These are phyloP conservation scores for Periconia digitata DNA, from an alignment of 2,329 filamentous ascomycete genomes.

Conservation along the genomic window DNA sequence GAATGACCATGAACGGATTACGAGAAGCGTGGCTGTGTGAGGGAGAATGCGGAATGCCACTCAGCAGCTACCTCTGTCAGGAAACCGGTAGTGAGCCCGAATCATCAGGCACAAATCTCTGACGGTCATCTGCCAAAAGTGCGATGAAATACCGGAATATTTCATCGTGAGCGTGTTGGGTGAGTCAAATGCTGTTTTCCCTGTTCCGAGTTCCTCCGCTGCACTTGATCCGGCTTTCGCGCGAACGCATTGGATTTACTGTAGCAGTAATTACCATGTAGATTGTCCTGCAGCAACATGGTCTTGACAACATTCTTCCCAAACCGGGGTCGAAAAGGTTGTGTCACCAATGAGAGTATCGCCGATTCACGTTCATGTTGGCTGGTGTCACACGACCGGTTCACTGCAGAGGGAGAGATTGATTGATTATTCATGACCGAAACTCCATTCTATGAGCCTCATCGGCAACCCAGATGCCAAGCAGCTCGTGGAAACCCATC, in stretches of 20 bases:
- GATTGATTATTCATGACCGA: background rate
- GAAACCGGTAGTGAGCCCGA: slow-evolving; percentile 15
- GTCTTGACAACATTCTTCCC: background rate
- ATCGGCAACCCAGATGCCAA: background rate
- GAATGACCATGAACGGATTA: slow-evolving; percentile 27
- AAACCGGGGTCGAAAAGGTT: too few species aligned
- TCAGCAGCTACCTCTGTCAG: slow-evolving; percentile 18
- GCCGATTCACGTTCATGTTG: too few species aligned
- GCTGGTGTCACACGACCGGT: background rate
- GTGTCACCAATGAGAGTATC: too few species aligned
- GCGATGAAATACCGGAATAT: slow-evolving; percentile 21
- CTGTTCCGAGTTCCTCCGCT: slow-evolving; percentile 26
- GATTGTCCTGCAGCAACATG: background rate
- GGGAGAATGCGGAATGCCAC: slow-evolving; percentile 30
- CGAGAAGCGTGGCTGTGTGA: slow-evolving; percentile 34
- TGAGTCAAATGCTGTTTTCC: slow-evolving; percentile 21
- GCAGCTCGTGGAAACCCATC: background rate
- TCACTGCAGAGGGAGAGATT: background rate
- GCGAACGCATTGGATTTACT: too few species aligned
- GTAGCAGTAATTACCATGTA: too few species aligned
- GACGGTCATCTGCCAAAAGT: slow-evolving; percentile 33
- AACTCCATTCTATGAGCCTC: background rate
- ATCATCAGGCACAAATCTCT: slow-evolving; percentile 24
- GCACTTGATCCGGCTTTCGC: slow-evolving; percentile 25
- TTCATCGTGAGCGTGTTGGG: slow-evolving; percentile 8